Evolutionary conservation across 2,329 filamentous ascomycete genomes (phyloP).

Genomic region (Penicillium sp.): DNA sequence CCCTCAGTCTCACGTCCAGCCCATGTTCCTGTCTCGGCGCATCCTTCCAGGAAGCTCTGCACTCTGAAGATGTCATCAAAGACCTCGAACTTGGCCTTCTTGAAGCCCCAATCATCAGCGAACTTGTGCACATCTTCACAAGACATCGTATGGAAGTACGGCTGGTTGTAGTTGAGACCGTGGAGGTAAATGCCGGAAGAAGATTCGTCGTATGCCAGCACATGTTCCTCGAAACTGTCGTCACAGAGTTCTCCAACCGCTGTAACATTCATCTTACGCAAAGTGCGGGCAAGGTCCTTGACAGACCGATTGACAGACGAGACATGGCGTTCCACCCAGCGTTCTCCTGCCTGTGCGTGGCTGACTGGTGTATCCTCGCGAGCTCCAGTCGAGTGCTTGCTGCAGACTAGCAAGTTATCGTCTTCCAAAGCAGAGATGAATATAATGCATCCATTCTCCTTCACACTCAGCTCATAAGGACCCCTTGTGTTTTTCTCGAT

Average conservation of each 20-base stretch:
- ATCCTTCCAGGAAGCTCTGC: conserved; percentile 69
- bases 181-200: conserved; percentile 87
- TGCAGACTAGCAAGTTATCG: conserved; percentile 86
- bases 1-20: conserved; percentile 89
- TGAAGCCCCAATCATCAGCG: conserved; percentile 86
- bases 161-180: conserved; percentile 91
- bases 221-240: conserved; percentile 92
- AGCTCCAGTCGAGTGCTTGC: conserved; percentile 88
- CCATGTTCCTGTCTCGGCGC: conserved; percentile 81
- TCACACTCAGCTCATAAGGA: conserved; percentile 90
- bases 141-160: conserved; percentile 79
- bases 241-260: conserved; percentile 94
- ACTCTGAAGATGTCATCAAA: conserved; percentile 67
- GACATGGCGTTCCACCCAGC: conserved; percentile 72
- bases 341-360: conserved; percentile 76
- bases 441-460: conserved; percentile 99
- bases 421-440: conserved; percentile 89
- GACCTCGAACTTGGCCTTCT: conserved; percentile 70
- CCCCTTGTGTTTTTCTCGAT: conserved; percentile 68
- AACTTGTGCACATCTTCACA: conserved; percentile 77
- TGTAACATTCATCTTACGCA: conserved; percentile 76
- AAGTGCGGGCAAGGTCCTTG: conserved; percentile 64
- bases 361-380: conserved; percentile 63
- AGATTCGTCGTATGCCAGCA: conserved; percentile 75
- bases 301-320: conserved; percentile 66